Base-by-base conservation (phyloP, 1,284 basidiomycete genomes). In the Thelephora terrestris region DNA sequence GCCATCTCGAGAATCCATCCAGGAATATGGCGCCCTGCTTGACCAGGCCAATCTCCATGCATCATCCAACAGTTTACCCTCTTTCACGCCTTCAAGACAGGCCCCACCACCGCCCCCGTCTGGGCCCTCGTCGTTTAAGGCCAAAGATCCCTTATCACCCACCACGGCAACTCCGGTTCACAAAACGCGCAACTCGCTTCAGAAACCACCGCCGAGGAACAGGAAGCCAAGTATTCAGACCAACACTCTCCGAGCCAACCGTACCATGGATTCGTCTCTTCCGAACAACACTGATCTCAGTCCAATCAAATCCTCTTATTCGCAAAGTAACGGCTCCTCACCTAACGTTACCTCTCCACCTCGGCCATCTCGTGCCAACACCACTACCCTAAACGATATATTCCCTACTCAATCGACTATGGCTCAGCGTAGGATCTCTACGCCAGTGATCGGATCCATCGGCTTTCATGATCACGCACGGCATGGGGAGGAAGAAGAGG, bases 331-430 rank as follows among this genome's bases (percentile, higher is more conserved):
- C 59, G 57, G 58, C 47, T 57, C 51, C 57, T 42, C 58, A 39
- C 52, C 68, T 63, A 70, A 58, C 53, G 62, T 68, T 21, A 63
- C 71, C 4, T 77, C 85, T 2, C 85, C 86, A 16, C 80, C 82
- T 5, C 76, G 86, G 43, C 86, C 86, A 2, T 87, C 85, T 43
- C 75, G 86, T 51, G 83, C 81, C 52, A 90, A 90, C 62, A 90
- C 86, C 10, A 82, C 79, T 36, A 87, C 73, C 50, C 71, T 90
- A 45, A 79, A 74, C 64, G 86, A 89, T 65, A 67, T 89, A 56
- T 83, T 81, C 61, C 66, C 74, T 47, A 56, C 61, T 23, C 58
- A 62, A 48, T 52, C 21, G 23, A 45, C 39, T n/a, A 58, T 70
- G 46, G 62, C 73, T 12, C 54, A 69, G 32, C 75, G 75, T 44